Evolutionary conservation across 208 protist species (phyloP), one percentile per base, ranked within the genome.

Genomic region (Vickermania spadyakhi): DNA sequence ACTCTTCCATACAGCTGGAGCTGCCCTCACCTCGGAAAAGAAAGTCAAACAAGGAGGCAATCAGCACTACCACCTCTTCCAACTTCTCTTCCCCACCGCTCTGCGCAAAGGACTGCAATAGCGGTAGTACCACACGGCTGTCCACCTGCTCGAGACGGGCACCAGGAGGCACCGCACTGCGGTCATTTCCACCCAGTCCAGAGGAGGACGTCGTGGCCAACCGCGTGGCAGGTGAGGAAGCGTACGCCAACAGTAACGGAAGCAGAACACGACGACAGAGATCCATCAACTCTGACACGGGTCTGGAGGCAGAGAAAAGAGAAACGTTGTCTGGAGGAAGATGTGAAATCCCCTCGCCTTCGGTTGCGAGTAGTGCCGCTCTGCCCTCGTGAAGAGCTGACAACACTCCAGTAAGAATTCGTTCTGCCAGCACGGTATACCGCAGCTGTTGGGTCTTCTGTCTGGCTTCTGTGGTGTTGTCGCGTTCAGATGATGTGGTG

Each of bases 31-130:
- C 51, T 7, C 51, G 51, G 59, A 94, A 91, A 21, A 95, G 54
- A 62, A 87, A 91, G 31, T 95, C 89, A 58, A 95, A 95, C 18
- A 93, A 68, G 28, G 85, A 80, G 2, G 89, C 81, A 26, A 86
- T 75, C 2, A 95, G 60, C 27, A 92, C 68, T 28, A 91, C 71
- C 0, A 80, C 72, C 42, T 91, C 88, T n/a, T 74, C 77, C 51
- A 45, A 18, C 36, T 45, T 45, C 36, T 45, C 36, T 18, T 45
- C 36, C 36, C 18, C 11, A 7, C 36, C 36, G 18, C 36, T 18
- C 7, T 7, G 11, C 36, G 36, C 36, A 7, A 45, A 7, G 36
- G 36, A 7, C 7, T 7, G 7, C 11, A 45, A 18, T 18, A 45
- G 36, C 36, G 36, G 36, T 18, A 45, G 36, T 7, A 45, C 11